A percentile compares a stretch with the other conserved stretches of the same genome.
These are phyloP conservation scores for Vinca minor DNA, from an alignment of 257 asterid genomes.

Conservation along the genomic window DNA sequence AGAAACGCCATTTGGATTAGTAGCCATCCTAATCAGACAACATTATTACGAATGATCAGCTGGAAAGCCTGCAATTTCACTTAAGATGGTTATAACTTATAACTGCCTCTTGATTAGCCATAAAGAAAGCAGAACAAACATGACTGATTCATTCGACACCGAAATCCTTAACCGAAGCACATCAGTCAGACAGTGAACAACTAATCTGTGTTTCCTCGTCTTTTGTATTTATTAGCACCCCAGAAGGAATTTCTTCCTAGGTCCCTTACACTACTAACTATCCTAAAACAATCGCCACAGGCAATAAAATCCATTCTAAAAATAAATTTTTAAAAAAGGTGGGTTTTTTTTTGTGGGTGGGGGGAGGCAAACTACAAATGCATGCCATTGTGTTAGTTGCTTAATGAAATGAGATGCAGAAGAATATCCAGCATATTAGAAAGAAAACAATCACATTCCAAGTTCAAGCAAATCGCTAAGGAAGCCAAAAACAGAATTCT, in stretches of 20 bases:
- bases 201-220: background rate
- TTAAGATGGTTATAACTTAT: background rate
- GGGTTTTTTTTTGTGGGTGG: too few relatives aligned
- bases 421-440: constrained; percentile 5
- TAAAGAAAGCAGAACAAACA: background rate
- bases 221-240: background rate
- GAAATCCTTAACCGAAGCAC: background rate
- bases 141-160: background rate
- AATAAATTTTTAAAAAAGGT: too few relatives aligned
- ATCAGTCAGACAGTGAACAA: background rate
- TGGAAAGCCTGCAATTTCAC: background rate
- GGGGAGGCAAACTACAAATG: too few relatives aligned
- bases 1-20: background rate
- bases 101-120: background rate
- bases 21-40: background rate
- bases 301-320: background rate
- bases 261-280: too few relatives aligned
- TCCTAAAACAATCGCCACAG: background rate
- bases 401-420: too few relatives aligned
- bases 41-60: background rate
- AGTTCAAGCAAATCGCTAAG: background rate
- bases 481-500: background rate
- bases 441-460: background rate
- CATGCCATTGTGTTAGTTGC: too few relatives aligned
- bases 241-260: background rate